Base-by-base conservation (phyloP, 2,329 filamentous ascomycete species). In the Alternaria gansuensis region DNA sequence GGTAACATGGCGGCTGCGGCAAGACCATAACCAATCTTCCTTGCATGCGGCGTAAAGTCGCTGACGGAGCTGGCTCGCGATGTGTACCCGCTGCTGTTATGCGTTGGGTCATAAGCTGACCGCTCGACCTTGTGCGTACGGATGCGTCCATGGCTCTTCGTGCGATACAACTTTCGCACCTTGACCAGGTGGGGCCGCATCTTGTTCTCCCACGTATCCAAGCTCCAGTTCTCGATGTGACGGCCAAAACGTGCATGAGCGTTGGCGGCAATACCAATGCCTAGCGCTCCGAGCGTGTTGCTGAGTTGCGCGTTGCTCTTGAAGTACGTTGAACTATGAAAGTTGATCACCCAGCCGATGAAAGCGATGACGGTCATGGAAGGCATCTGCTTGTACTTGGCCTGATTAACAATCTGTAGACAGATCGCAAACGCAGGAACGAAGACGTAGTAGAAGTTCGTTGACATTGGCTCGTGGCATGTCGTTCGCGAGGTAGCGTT, bases 1-100 rank as follows among this genome's bases (percentile, higher is more conserved):
- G 93, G 93, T 9, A 97, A 80, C 83, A 97, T 91, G 1, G 91
- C 90, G 0, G 92, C 91, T 0, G 92, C 92, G 0, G 93, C 93
- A 2, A 96, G 85, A 1, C 90, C 90, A 73, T 93, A 92, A 11
- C 89, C 87, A 5, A 78, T 76, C 37, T 77, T 77, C 24, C 76
- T 75, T 0, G 64, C 62, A 29, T 71, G 66, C 1, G 76, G 74
- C 5, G 71, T 68, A 31, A 70, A 71, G 17, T 70, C 67, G 54
- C 62, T 65, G 41, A 71, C 56, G 6, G 69, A 70, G 54, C 61
- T 67, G 7, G 68, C 61, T n/a, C 64, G 55, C 9, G 67, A 70
- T n/a, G 57, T 60, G 14, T 64, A 64, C 2, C 57, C 53, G 36
- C 67, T 71, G 36, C 63, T 61, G 41, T 44, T 61, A 41, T 59